Evolutionary conservation across 2,329 filamentous ascomycete species (phyloP).

Genomic region (Chaetomium olivaceum): DNA sequence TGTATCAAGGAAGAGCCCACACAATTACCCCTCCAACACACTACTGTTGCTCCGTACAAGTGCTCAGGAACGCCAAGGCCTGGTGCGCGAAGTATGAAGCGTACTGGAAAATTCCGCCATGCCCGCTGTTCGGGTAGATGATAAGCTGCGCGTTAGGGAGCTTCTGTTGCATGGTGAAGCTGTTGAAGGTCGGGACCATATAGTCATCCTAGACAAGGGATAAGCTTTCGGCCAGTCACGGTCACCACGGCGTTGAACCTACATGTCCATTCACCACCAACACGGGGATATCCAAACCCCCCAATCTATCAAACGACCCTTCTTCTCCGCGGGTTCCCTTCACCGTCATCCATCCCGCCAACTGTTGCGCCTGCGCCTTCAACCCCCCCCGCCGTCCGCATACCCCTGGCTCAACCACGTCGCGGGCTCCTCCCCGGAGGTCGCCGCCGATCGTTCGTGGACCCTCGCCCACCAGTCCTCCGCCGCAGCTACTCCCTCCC

Average conservation of each 20-base stretch:
- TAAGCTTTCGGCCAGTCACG: background rate
- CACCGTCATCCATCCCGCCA: conserved; percentile 38
- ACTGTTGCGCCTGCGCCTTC: conserved; percentile 38
- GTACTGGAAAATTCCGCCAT: conserved; percentile 31
- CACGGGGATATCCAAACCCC: conserved; percentile 40
- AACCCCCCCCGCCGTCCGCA: conserved; percentile 34
- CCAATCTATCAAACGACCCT: conserved; percentile 39
- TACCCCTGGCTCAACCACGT: conserved; percentile 31
- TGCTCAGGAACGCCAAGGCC: conserved; percentile 16
- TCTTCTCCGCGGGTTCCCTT: conserved; percentile 38
- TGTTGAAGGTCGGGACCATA: conserved; percentile 43
- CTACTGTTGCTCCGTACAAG: background rate
- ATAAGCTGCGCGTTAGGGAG: conserved; percentile 32
- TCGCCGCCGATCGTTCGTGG: conserved; percentile 31
- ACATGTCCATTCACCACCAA: conserved; percentile 42
- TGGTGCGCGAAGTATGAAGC: conserved; percentile 26
- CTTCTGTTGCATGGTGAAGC: conserved; percentile 42
- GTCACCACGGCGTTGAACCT: conserved; percentile 24
- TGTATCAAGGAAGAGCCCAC: no score
- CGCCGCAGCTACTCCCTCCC: conserved; percentile 18
- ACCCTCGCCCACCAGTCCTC: conserved; percentile 40
- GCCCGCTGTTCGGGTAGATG: conserved; percentile 29
- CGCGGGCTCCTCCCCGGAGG: conserved; percentile 19
- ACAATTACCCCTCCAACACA: background rate
- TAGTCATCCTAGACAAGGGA: conserved; percentile 28